phyloP scores from a whole-genome alignment of 371 early-diverging fungal species.

The Mycotypha africana region DNA sequence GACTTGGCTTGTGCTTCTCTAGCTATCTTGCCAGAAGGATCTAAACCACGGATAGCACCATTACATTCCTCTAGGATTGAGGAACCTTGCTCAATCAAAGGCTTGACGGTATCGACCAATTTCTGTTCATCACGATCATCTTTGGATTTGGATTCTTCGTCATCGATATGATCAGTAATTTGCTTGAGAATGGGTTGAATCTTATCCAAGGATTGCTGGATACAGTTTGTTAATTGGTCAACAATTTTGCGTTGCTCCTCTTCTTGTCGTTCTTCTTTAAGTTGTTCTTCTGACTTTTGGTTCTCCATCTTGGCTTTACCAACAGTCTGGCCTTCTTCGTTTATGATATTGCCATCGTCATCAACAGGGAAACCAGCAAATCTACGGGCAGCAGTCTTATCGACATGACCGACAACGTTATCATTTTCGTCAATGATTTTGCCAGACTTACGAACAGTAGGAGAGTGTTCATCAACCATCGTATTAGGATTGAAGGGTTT shows the following conservation, averaged over 20 bases:
- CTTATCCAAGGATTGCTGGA: conserved; percentile 21
- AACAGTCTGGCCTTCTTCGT: conserved; percentile 18
- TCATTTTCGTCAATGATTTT: conserved; percentile 17
- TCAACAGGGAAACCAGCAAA: conserved; percentile 15
- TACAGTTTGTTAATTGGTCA: conserved; percentile 11
- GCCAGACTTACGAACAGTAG: conserved; percentile 19
- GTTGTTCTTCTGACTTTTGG: conserved; percentile 15
- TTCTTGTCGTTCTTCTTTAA: conserved; percentile 8
- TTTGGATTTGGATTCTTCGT: conserved; percentile 20
- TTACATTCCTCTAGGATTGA: conserved; percentile 20
- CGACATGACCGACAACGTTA: conserved; percentile 17
- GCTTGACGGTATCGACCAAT: conserved; percentile 20
- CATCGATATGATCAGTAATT: conserved; percentile 22
- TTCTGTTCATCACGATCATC: conserved; percentile 26
- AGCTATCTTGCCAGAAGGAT: conserved; percentile 23
- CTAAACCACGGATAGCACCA: conserved; percentile 26
- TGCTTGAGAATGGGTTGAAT: conserved; percentile 21
- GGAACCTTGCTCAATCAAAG: conserved; percentile 27
- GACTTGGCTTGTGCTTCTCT: conserved; percentile 20
- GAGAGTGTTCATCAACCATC: conserved; percentile 15
- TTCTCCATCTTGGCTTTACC: conserved; percentile 19
- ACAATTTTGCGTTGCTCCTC: conserved; percentile 22
- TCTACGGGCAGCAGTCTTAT: conserved; percentile 10
- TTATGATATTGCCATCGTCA: conserved; percentile 19
- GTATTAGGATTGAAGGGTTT: conserved; percentile 16